Evolutionary conservation across 208 protist genomes (phyloP), one percentile per base, ranked within the genome.

Genomic region (Phytomonas serpens): DNA sequence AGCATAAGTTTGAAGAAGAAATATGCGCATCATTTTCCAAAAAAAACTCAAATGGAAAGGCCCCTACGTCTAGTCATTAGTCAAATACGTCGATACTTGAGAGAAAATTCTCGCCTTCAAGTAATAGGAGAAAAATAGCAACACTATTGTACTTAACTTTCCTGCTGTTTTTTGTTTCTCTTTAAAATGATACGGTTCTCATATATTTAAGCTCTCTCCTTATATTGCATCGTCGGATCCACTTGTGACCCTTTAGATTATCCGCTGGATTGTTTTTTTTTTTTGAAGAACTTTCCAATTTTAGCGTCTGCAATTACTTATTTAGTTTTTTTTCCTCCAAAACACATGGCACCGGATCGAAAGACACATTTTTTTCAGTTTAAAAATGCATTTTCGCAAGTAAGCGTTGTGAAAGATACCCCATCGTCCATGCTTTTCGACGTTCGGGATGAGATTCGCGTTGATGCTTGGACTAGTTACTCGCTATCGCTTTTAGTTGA

Each of bases 401-500:
- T 83, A 7, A 68, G 68, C 2, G 66, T 78, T 3, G 72, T 94
- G 19, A 77, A 67, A 42, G 80, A 90, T 62, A 77, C 73, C 0
- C 40, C 82, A 3, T 71, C 70, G 23, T 81, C 89, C 68, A 78
- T 76, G 32, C 64, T 92, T 40, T 64, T 94, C 9, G 81, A 87
- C 73, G 83, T 94, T 5, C 82, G 90, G 27, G 81, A 90, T 76
- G 75, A 66, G 2, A 31, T 84, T 61, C 68, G 72, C 62, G 73
- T 86, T 37, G 81, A 79, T 57, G 70, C 77, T 3, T 79, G 72
- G 13, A 83, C 70, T 31, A 80, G 84, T 65, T 90, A 87, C 77
- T 76, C 69, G 27, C 77, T 90, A 19, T 85, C 71, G 14, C 76
- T 94, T n/a, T 88, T 86, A 71, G 78, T 94, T 11, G 76, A 77